Conservation (phyloP, 192 early-diverging fungal genomes). For the Jimgerdemannia flammicorona region DNA sequence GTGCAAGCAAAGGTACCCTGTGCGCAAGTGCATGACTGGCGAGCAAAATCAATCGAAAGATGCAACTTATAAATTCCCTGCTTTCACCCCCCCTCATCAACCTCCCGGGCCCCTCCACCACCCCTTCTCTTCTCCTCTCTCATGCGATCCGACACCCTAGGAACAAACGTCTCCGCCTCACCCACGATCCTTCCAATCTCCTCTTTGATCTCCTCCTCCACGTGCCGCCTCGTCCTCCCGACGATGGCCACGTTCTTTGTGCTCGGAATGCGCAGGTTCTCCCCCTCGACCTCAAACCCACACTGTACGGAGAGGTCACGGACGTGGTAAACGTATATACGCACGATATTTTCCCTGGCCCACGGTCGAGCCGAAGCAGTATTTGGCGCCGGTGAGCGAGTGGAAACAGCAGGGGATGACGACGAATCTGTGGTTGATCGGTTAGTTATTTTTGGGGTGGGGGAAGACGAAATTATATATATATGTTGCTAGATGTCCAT, state of each 20-base stretch:
- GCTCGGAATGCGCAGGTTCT: conserved; percentile 72
- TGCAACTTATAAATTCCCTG: too few species aligned
- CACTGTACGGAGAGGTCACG: conserved; percentile 43
- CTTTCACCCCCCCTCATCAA: too few species aligned
- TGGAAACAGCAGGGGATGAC: conserved; percentile 84
- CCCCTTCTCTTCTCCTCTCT: too few species aligned
- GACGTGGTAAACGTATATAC: conserved; percentile 65
- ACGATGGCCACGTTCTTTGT: conserved; percentile 76
- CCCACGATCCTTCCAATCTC: too few species aligned
- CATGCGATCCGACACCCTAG: too few species aligned
- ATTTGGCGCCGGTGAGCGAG: conserved; percentile 57
- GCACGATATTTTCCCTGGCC: conserved; percentile 64
- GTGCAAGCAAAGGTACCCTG: too few species aligned
- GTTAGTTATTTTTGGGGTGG: background rate
- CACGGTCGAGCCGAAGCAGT: conserved; percentile 40
- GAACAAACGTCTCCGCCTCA: too few species aligned
- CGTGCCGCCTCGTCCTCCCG: conserved; percentile 25
- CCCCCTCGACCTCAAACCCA: conserved; percentile 58
- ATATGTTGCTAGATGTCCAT: too few species aligned
- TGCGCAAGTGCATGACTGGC: too few species aligned
- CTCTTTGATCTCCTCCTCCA: too few species aligned
- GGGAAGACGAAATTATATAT: background rate
- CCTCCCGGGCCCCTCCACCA: too few species aligned
- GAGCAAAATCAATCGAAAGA: too few species aligned
- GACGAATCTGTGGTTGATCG: conserved; percentile 49